Evolutionary conservation across 805 yeast genomes (phyloP), one percentile per base, ranked within the genome.

Genomic region (Lipomyces yamadae): DNA sequence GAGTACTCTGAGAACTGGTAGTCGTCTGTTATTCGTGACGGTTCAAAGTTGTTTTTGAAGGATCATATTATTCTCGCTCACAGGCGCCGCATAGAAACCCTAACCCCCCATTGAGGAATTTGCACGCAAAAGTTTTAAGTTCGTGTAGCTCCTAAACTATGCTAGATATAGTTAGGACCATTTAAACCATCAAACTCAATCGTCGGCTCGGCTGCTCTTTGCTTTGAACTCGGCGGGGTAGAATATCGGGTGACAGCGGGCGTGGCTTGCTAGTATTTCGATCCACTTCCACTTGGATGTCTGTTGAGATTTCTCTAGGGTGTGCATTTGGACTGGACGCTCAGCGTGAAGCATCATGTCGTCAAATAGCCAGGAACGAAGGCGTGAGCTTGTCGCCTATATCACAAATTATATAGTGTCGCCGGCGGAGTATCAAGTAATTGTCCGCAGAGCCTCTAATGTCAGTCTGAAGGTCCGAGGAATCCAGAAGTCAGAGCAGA

Each of bases 391-490:
- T n/a, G 53, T 54, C 37, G 63, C 63, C 10, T 60, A 60, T 50
- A 60, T 60, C 37, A 55, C 54, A 6, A 54, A 54, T 18, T 48
- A 52, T n/a, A 35, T 60, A n/a, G 30, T 64, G 34, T 64, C 67
- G 55, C 60, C 64, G 8, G 62, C 54, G 18, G 67, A 64, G 42
- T 58, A 53, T 60, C 62, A 62, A 24, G 13, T 10, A 6, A 48
- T 62, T 52, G 50, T 62, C 24, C 33, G 39, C n/a, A 54, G 33
- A 32, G 35, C 35, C 57, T 32, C 8, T 37, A n/a, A 8, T 8
- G 11, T 33, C 57, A 54, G 10, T 30, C 15, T 24, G 33, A 24
- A n/a, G 4, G 4, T 30, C n/a, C 33, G 30, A 10, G 33, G 55
- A 52, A 24, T 52, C 33, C 55, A 18, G 32, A 54, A 37, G 39